phyloP scores from a whole-genome alignment of 2,329 filamentous ascomycete species.

The Leptosphaerulina australis region DNA sequence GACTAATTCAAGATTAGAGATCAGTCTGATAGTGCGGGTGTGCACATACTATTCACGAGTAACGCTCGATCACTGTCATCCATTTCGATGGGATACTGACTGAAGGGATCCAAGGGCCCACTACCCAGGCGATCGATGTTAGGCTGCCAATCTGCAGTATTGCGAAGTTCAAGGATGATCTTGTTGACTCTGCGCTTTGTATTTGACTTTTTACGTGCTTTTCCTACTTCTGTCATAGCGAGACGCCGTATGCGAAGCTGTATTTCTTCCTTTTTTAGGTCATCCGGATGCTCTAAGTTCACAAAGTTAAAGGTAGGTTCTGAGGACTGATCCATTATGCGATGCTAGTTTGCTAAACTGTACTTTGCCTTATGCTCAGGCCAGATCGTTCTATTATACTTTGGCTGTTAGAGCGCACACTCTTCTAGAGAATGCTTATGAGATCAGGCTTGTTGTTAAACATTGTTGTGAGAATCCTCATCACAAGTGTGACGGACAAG shows the following conservation, averaged over 20 bases:
- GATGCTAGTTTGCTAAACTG: background rate
- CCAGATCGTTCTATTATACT: constrained; percentile 7
- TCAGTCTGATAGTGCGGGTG: background rate
- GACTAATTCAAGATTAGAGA: constrained; percentile 30
- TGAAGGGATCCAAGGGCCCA: constrained; percentile 34
- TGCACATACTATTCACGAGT: constrained; percentile 33
- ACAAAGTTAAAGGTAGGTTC: constrained; percentile 40
- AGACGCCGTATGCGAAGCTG: constrained; percentile 41
- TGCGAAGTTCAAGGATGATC: constrained; percentile 35
- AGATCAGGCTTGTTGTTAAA: constrained; percentile 8
- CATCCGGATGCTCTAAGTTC: constrained; percentile 40
- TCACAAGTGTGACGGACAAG: constrained; percentile 8
- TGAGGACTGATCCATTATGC: constrained; percentile 32
- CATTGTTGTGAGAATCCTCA: constrained; percentile 6
- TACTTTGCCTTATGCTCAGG: background rate
- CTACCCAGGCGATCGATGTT: constrained; percentile 29
- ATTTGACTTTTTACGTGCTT: constrained; percentile 35
- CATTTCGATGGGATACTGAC: constrained; percentile 34
- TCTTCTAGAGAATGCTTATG: constrained; percentile 4
- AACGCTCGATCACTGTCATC: constrained; percentile 31
- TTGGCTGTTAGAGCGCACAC: background rate
- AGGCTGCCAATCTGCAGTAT: constrained; percentile 13
- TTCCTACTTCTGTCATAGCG: constrained; percentile 44
- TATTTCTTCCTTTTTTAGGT: constrained; percentile 40
- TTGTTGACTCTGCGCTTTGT: constrained; percentile 35